Base-by-base conservation (phyloP, 208 protist genomes). In the Crithidia mellificae region DNA sequence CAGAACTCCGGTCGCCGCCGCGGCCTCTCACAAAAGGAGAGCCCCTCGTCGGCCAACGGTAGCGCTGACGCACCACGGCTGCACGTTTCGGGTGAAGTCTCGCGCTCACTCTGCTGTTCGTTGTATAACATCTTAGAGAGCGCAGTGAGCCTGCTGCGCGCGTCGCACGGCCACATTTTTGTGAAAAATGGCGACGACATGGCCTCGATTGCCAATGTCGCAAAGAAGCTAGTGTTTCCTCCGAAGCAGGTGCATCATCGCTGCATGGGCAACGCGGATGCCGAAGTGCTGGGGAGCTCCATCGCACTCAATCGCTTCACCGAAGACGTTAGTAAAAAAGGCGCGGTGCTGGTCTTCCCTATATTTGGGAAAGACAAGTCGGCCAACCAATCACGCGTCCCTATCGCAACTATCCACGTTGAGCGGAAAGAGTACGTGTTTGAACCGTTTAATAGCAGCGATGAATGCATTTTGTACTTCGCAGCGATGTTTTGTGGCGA, bases 61-160 rank as follows among this genome's bases (percentile, higher is more conserved):
- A 43, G 44, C 20, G 17, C 0, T n/a, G 62, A 34, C 2, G 20
- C n/a, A 8, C 44, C 61, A 39, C 54, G 20, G 7, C 22, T 90
- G 14, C 54, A 74, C 29, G 70, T 95, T 11, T 87, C 91, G 14
- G 83, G 83, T 32, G 91, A 94, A 20, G 83, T 96, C 4, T 78
- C 78, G n/a, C 73, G 72, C 14, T 72, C 65, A 17, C 50, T 96
- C 17, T 77, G 84, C 29, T 84, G 76, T 51, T 79, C 77, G 0
- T 62, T 96, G 14, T 96, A 96, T 62, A 96, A 96, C 50, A 61
- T 94, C 36, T 70, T 96, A 24, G 87, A 96, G 58, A 64, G 81
- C 6, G 72, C 78, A 1, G 76, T 79, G 17, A 74, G 43, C 46
- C 72, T 92, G 19, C 59, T 88, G 2, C 78, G 81, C 9, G 88